Evolutionary conservation across 352 stramenopile species (phyloP), one percentile per base, ranked within the genome.

Genomic region (Globisporangium acanthophoron): DNA sequence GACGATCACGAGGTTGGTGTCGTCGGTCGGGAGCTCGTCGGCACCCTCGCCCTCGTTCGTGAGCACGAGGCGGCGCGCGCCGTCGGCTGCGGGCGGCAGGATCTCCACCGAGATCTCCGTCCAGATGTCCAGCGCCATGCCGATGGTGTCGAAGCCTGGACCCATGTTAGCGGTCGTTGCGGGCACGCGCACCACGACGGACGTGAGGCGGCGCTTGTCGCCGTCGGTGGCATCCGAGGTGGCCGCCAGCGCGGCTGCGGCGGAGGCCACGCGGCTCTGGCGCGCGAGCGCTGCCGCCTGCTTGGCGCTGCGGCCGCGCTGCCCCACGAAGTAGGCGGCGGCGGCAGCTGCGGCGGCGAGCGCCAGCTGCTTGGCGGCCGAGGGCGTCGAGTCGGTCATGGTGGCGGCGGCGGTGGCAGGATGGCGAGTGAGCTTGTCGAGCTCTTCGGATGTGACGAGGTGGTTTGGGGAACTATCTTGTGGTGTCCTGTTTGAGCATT

Each of bases 41-140:
- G 94, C 94, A 50, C 97, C 97, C 49, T 99, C 96, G 52, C 97
- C 97, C 64, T 99, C 95, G 61, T 97, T 97, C 20, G 92, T 97
- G 61, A 99, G 97, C 69, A 88, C 83, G 71, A 99, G 97, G 52
- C 74, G 85, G 35, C 90, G 86, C 21, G 82, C 56, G 33, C 43
- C 52, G 15, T 56, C 58, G 44, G 60, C 62, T 11, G 66, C 63
- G 5, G 71, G 68, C 27, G 69, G 56, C 68, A 88, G 60, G 21
- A 98, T 78, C 66, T 96, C 81, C 5, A 98, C 96, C 21, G 96
- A 98, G 41, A 99, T 96, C 80, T 99, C 97, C 21, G 90, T 98
- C 97, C 97, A 99, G 59, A 99, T 97, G 78, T 99, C 97, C 29
- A 99, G 88, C 13, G 96, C 96, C 86, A 99, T 97, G 47, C 96